These are phyloP conservation scores for Chalaropsis thielavioides DNA, from an alignment of 2,329 filamentous ascomycete species.

Conservation along the genomic window DNA sequence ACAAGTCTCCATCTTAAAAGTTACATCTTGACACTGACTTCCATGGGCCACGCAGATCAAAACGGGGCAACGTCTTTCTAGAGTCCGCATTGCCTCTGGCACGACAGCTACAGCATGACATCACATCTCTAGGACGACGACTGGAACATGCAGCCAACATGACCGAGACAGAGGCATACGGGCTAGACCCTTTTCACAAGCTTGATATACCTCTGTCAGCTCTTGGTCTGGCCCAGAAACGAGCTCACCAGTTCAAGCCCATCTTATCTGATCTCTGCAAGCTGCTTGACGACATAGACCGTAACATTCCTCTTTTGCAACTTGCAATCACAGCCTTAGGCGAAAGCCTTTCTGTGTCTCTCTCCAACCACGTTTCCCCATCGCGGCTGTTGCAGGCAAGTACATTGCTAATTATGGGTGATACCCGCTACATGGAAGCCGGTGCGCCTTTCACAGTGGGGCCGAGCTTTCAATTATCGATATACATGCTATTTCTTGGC, in stretches of 20 bases:
- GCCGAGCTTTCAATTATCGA: conserved; percentile 67
- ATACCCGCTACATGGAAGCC: conserved; percentile 62
- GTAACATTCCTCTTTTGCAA: conserved; percentile 81
- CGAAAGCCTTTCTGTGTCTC: conserved; percentile 63
- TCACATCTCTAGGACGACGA: conserved; percentile 62
- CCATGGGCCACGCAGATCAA: conserved; percentile 28
- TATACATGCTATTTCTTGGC: conserved; percentile 90
- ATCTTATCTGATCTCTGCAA: conserved; percentile 64
- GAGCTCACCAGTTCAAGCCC: conserved; percentile 40
- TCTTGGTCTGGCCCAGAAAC: conserved; percentile 26
- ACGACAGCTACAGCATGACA: conserved; percentile 68
- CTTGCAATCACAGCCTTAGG: conserved; percentile 90
- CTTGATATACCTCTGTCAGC: neutral
- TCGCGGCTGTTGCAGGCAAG: conserved; percentile 86
- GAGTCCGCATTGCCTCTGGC: conserved; percentile 76
- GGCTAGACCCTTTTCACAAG: neutral
- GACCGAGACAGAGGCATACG: neutral
- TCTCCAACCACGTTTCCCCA: conserved; percentile 74
- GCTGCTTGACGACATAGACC: conserved; percentile 67
- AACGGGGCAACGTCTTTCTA: conserved; percentile 44
- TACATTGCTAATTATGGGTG: conserved; percentile 73
- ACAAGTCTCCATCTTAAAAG: neutral
- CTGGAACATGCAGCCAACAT: conserved; percentile 51
- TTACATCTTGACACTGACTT: neutral
- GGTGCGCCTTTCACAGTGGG: conserved; percentile 60